A percentile compares a stretch with the other conserved stretches of the same genome.
Conservation (phyloP, 2,329 filamentous ascomycete species). For the Colletotrichum limetticola region DNA sequence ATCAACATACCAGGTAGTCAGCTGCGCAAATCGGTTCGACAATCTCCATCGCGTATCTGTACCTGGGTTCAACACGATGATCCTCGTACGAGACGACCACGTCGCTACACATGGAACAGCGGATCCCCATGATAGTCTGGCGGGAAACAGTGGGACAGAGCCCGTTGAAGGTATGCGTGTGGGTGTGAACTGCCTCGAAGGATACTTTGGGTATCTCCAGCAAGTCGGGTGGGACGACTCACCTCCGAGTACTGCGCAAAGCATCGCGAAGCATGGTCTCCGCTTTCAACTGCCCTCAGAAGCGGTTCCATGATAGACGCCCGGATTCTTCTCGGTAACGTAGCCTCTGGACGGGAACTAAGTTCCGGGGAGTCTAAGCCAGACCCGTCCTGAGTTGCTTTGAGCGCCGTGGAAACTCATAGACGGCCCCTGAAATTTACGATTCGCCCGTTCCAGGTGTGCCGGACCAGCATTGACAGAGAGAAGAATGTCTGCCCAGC, state of each 20-base stretch:
- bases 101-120: background rate
- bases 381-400: background rate
- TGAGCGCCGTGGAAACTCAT: background rate
- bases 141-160: background rate
- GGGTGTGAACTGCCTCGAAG: background rate
- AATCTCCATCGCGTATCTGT: background rate
- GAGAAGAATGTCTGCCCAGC: background rate
- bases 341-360: slow-evolving; percentile 1
- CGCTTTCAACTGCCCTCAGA: background rate
- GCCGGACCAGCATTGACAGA: background rate
- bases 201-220: background rate
- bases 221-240: background rate
- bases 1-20: background rate
- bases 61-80: background rate
- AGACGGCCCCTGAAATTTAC: background rate
- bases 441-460: background rate
- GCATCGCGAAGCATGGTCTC: background rate
- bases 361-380: background rate
- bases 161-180: background rate
- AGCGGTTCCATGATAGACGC: background rate
- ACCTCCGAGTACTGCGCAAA: background rate
- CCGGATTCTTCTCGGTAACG: background rate
- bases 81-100: background rate
- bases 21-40: background rate
- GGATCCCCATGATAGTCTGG: background rate